Conservation (phyloP, 2,329 filamentous ascomycete species). For the Trichoderma lentiforme region DNA sequence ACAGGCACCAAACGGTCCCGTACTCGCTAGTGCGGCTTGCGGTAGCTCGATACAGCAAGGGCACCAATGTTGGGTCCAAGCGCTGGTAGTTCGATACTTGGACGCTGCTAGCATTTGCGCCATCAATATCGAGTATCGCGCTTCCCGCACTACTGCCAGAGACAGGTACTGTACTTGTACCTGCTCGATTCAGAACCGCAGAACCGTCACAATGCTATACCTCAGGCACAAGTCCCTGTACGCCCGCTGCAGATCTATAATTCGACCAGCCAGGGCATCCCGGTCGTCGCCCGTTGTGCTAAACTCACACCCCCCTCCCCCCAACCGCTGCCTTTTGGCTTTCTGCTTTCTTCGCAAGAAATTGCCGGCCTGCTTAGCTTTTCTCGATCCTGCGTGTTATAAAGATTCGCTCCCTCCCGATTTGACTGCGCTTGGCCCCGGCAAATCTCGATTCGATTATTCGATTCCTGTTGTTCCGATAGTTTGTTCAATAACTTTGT, state of each 20-base stretch:
- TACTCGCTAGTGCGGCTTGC: neutral
- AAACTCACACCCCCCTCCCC: neutral
- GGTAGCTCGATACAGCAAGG: neutral
- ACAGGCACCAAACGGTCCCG: neutral
- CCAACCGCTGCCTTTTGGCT: neutral
- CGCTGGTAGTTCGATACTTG: neutral
- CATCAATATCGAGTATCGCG: neutral
- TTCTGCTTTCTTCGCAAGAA: neutral
- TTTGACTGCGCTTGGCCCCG: neutral
- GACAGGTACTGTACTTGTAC: neutral
- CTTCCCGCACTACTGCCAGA: neutral
- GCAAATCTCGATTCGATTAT: neutral
- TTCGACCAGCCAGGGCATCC: neutral
- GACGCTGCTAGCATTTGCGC: neutral
- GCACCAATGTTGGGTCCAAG: neutral
- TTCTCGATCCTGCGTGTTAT: constrained; percentile 1
- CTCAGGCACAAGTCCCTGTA: constrained; percentile 1
- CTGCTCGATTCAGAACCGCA: neutral
- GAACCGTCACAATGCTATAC: neutral
- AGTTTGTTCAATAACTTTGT: neutral
- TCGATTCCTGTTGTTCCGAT: neutral
- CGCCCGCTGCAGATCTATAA: neutral
- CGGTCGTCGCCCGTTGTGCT: neutral
- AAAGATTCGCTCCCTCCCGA: constrained; percentile 4
- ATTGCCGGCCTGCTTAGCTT: neutral